These are phyloP conservation scores for Trematosphaeria pertusa DNA, from an alignment of 2,329 filamentous ascomycete genomes.

Conservation along the genomic window DNA sequence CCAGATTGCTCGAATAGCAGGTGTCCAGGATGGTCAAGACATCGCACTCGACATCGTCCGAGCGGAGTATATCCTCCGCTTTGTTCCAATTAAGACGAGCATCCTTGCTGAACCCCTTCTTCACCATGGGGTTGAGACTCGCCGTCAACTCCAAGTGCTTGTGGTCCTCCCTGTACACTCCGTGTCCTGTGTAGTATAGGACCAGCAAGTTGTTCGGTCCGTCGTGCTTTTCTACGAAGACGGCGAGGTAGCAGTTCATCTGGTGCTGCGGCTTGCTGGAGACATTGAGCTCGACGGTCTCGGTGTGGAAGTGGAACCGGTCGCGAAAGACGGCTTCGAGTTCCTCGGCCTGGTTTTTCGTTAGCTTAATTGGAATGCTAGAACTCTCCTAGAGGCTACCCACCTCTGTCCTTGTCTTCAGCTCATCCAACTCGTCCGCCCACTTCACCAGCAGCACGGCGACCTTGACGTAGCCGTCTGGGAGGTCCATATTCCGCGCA, in stretches of 20 bases:
- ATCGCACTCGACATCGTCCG: slow-evolving; percentile 41
- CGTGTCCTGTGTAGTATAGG: slow-evolving; percentile 51
- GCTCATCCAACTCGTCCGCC: slow-evolving; percentile 43
- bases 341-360: slow-evolving; percentile 31
- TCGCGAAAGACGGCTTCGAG: slow-evolving; percentile 37
- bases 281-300: slow-evolving; percentile 42
- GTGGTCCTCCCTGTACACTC: slow-evolving; percentile 28
- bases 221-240: slow-evolving; percentile 38
- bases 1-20: slow-evolving; percentile 46
- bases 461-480: slow-evolving; percentile 43
- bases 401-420: slow-evolving; percentile 43
- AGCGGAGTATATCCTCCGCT: slow-evolving; percentile 35
- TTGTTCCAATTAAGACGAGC: slow-evolving; percentile 45
- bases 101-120: slow-evolving; percentile 29
- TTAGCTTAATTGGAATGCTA: not conserved
- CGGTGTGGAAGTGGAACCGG: slow-evolving; percentile 37
- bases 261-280: slow-evolving; percentile 43
- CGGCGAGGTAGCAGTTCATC: slow-evolving; percentile 33
- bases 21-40: slow-evolving; percentile 48
- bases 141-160: slow-evolving; percentile 37
- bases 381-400: not conserved
- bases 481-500: slow-evolving; percentile 34
- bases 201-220: slow-evolving; percentile 44
- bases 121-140: slow-evolving; percentile 14
- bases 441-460: slow-evolving; percentile 48